phyloP scores from a whole-genome alignment of 2,329 filamentous ascomycete species.

The Botryotinia convoluta region DNA sequence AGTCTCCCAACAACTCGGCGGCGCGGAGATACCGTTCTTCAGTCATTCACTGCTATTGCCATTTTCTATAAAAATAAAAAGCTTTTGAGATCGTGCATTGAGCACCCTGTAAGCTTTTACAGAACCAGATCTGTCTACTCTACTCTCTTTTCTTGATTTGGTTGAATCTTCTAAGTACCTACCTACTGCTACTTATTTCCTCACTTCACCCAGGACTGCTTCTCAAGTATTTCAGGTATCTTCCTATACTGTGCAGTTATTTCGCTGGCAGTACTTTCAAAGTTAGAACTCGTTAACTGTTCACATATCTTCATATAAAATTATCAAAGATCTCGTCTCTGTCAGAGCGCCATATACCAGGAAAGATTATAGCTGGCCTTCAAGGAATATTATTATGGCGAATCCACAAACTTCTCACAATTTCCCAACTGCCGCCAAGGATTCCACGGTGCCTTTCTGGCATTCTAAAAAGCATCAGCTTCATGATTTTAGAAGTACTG shows the following conservation, averaged over 20 bases:
- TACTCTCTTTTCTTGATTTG: background rate
- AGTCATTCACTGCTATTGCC: background rate
- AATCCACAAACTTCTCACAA: background rate
- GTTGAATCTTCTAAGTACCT: too few species aligned
- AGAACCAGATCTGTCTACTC: background rate
- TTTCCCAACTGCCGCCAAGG: background rate
- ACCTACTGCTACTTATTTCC: background rate
- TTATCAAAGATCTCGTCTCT: too few species aligned
- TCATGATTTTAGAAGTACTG: constrained; percentile 24
- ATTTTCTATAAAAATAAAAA: background rate
- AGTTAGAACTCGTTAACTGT: background rate
- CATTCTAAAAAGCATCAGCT: constrained; percentile 20
- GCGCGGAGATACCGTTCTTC: background rate
- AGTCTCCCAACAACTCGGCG: background rate
- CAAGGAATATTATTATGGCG: background rate
- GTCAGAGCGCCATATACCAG: background rate
- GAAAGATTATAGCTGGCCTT: background rate
- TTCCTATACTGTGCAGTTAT: background rate
- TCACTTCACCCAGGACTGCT: too few species aligned
- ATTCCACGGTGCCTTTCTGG: constrained; percentile 22
- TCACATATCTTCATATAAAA: background rate
- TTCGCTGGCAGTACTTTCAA: background rate
- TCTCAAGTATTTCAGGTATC: background rate
- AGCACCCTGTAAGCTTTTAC: background rate
- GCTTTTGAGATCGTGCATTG: background rate